Evolutionary conservation across 1,284 basidiomycete species (phyloP).

Genomic region (Ceratobasidium sp.): DNA sequence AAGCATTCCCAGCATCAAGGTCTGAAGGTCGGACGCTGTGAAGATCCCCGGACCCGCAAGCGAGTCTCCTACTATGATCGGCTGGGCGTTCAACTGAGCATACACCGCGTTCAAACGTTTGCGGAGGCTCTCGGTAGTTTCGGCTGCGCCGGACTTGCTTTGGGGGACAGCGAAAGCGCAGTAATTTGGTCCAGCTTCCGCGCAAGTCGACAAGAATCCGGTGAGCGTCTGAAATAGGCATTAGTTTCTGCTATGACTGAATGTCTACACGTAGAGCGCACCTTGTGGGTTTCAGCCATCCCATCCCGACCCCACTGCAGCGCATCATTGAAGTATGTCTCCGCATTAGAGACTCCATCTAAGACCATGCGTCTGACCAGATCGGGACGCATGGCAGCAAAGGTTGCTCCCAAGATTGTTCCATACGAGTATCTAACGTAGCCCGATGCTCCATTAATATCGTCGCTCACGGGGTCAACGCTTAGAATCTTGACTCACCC

Average conservation of each 20-base stretch:
- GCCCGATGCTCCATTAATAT: neutral
- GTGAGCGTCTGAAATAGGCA: neutral
- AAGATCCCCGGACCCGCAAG: slow-evolving; percentile 16
- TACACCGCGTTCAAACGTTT: slow-evolving; percentile 17
- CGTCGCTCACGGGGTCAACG: neutral
- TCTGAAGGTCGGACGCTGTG: slow-evolving; percentile 17
- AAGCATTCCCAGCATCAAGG: neutral
- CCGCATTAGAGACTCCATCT: slow-evolving; percentile 51
- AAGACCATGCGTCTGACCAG: slow-evolving; percentile 52
- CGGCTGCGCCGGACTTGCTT: neutral
- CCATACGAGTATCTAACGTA: slow-evolving; percentile 49
- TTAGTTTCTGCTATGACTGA: neutral
- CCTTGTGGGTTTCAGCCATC: slow-evolving; percentile 50
- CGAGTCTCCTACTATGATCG: slow-evolving; percentile 6
- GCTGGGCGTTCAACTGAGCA: neutral
- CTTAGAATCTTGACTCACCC: slow-evolving; percentile 12
- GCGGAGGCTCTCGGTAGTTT: slow-evolving; percentile 24
- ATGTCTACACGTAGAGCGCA: neutral
- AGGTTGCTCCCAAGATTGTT: slow-evolving; percentile 53
- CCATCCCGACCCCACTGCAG: slow-evolving; percentile 49
- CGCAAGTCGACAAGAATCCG: slow-evolving; percentile 48
- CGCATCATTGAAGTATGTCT: slow-evolving; percentile 48
- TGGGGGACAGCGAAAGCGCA: slow-evolving; percentile 20
- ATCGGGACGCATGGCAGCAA: slow-evolving; percentile 54
- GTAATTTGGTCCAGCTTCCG: slow-evolving; percentile 42